phyloP scores from a whole-genome alignment of 768 basidiomycete genomes.

The Rhizopogon sp. region DNA sequence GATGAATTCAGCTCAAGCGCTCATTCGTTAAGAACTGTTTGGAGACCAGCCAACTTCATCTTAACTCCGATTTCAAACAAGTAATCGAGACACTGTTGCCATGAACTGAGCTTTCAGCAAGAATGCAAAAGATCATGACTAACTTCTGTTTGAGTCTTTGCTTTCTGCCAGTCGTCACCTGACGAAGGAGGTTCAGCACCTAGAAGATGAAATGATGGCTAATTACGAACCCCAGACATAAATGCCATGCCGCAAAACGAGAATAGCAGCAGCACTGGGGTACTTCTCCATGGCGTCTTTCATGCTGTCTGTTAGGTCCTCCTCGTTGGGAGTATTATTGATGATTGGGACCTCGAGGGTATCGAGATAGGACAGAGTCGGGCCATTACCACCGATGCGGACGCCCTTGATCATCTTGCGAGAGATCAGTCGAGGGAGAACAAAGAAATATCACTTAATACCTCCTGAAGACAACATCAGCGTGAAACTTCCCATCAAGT shows the following conservation, averaged over 20 bases:
- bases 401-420: slow-evolving; percentile 89
- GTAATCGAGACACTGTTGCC: slow-evolving; percentile 76
- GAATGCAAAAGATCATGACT: neutral
- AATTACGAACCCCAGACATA: slow-evolving; percentile 74
- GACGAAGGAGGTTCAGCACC: slow-evolving; percentile 8
- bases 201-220: neutral
- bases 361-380: slow-evolving; percentile 78
- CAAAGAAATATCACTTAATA: neutral
- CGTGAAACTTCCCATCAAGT: too few species aligned
- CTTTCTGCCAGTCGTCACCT: slow-evolving; percentile 79
- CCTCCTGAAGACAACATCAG: slow-evolving; percentile 34
- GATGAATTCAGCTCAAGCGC: neutral
- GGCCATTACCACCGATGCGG: slow-evolving; percentile 67
- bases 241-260: slow-evolving; percentile 76
- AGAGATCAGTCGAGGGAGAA: neutral
- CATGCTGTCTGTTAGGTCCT: slow-evolving; percentile 87
- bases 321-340: slow-evolving; percentile 87
- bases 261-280: slow-evolving; percentile 72
- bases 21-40: slow-evolving; percentile 35
- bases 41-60: slow-evolving; percentile 64
- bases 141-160: slow-evolving; percentile 85
- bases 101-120: slow-evolving; percentile 7
- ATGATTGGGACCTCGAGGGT: slow-evolving; percentile 85
- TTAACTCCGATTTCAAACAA: slow-evolving; percentile 85
- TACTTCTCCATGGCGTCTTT: slow-evolving; percentile 76